Conservation (phyloP, 805 yeast genomes). For the Dipodascus albidus region DNA sequence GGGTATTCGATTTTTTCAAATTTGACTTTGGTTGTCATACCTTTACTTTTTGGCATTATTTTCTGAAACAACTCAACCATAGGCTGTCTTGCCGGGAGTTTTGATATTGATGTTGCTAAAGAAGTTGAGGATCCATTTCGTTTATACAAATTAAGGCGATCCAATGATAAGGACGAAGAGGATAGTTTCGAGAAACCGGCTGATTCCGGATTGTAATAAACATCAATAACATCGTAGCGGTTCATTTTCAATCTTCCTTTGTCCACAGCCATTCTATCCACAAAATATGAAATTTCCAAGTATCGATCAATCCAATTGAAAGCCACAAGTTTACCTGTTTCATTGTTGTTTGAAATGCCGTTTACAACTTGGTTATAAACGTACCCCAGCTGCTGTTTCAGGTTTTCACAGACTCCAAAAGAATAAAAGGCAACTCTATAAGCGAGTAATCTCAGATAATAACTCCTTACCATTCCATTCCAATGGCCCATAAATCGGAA, state of each 20-base stretch:
- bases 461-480: conserved; percentile 1
- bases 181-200: not conserved
- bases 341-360: not conserved
- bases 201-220: not conserved
- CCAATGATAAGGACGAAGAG: not conserved
- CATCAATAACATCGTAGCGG: not conserved
- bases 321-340: not conserved
- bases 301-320: not conserved
- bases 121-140: not conserved
- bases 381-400: not conserved
- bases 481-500: conserved; percentile 1
- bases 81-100: not conserved
- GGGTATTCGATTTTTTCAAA: not conserved
- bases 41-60: not conserved
- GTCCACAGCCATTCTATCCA: not conserved
- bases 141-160: not conserved
- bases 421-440: not conserved
- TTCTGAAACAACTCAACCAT: not conserved
- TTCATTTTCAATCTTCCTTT: not conserved
- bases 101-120: not conserved
- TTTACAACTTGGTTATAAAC: not conserved
- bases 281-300: not conserved
- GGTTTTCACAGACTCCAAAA: not conserved
- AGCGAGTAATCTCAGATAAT: not conserved
- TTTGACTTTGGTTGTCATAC: not conserved